These are phyloP conservation scores for Phaeosphaeria sp. DNA, from an alignment of 2,329 filamentous ascomycete species.

Conservation along the genomic window DNA sequence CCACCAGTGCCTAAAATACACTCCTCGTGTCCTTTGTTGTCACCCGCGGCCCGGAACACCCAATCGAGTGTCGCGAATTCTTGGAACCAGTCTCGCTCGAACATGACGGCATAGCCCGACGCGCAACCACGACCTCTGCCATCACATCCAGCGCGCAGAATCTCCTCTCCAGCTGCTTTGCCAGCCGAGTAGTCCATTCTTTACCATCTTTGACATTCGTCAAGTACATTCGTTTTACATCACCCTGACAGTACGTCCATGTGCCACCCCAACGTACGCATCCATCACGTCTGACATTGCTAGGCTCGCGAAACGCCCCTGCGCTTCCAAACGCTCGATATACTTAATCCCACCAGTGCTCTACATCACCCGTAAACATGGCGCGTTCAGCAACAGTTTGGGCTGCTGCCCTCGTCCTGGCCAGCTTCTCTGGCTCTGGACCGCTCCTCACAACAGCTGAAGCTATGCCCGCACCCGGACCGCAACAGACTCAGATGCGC, in stretches of 20 bases:
- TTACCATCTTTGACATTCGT: constrained; percentile 50
- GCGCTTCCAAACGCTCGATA: constrained; percentile 27
- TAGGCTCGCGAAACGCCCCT: constrained; percentile 24
- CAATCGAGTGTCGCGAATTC: constrained; percentile 23
- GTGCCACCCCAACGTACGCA: constrained; percentile 1
- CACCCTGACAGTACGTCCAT: constrained; percentile 45
- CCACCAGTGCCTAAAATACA: not conserved
- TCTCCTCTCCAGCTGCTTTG: constrained; percentile 41
- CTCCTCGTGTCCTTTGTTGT: constrained; percentile 12
- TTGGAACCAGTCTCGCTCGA: constrained; percentile 32
- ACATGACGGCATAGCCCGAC: constrained; percentile 45
- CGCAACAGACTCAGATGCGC: constrained; percentile 40
- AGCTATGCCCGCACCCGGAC: constrained; percentile 54
- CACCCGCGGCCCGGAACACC: constrained; percentile 24
- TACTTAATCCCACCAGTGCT: constrained; percentile 33
- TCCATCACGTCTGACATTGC: constrained; percentile 17
- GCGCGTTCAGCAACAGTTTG: constrained; percentile 53
- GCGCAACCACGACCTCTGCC: constrained; percentile 27
- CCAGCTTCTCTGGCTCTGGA: constrained; percentile 54
- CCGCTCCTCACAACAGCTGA: constrained; percentile 55
- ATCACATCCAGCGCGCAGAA: constrained; percentile 30
- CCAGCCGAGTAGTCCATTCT: constrained; percentile 50
- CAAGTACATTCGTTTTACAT: constrained; percentile 61
- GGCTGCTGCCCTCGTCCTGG: constrained; percentile 54
- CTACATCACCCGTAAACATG: constrained; percentile 49